Conservation (phyloP, 2,329 filamentous ascomycete species). For the Phyllosticta citriasiana region DNA sequence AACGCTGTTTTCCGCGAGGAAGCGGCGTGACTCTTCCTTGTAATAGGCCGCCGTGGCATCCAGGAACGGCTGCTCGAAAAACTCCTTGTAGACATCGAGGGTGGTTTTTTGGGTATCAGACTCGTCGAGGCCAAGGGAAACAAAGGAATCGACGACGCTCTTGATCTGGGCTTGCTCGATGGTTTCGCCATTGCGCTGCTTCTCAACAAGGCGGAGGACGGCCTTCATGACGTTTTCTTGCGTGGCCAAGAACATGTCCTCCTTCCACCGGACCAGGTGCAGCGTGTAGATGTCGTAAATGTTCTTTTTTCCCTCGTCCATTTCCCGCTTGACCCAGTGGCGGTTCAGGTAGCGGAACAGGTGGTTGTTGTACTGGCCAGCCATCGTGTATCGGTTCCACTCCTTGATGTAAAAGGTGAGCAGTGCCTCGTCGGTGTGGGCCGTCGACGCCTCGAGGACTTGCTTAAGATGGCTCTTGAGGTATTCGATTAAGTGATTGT, state of each 20-base stretch:
- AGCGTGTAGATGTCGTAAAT: conserved; percentile 97
- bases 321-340: conserved; percentile 98
- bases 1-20: conserved; percentile 91
- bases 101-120: conserved; percentile 88
- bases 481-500: conserved; percentile 82
- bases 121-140: conserved; percentile 89
- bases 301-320: conserved; percentile 97
- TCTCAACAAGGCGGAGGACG: conserved; percentile 89
- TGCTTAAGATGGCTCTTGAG: conserved; percentile 65
- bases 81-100: conserved; percentile 83
- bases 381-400: conserved; percentile 91
- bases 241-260: conserved; percentile 77
- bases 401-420: conserved; percentile 91
- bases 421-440: conserved; percentile 80
- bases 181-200: conserved; percentile 93
- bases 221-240: conserved; percentile 88
- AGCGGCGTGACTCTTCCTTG: conserved; percentile 81
- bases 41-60: conserved; percentile 79
- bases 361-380: conserved; percentile 95
- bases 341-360: conserved; percentile 92
- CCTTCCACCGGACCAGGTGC: conserved; percentile 90
- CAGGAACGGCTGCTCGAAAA: conserved; percentile 90
- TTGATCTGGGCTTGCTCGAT: conserved; percentile 97
- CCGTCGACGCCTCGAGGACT: conserved; percentile 62
- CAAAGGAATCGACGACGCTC: conserved; percentile 88